Conservation (phyloP, 2,329 filamentous ascomycete genomes). For the Myriosclerotinia scirpicola region DNA sequence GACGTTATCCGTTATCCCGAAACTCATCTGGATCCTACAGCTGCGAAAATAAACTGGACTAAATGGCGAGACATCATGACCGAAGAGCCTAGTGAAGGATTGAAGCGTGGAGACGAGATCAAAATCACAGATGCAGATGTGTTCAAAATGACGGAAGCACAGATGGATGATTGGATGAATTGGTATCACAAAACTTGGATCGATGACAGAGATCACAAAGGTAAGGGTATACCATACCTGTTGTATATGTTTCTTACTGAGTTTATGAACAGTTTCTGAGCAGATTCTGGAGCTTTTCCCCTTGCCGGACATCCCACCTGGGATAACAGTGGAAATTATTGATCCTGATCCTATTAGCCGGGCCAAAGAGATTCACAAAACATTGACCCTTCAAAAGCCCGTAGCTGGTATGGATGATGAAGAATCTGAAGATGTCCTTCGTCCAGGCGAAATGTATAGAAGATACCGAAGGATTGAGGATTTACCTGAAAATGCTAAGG, state of each 20-base stretch:
- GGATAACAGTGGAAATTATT: slow-evolving; percentile 33
- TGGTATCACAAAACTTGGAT: slow-evolving; percentile 73
- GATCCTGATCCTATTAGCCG: slow-evolving; percentile 28
- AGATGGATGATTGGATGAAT: slow-evolving; percentile 74
- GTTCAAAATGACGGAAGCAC: slow-evolving; percentile 57
- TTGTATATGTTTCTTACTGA: slow-evolving; percentile 13
- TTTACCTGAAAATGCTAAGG: slow-evolving; percentile 45
- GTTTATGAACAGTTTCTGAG: slow-evolving; percentile 35
- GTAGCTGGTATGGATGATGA: slow-evolving; percentile 30
- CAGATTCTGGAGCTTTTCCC: slow-evolving; percentile 43
- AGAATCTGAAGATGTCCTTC: slow-evolving; percentile 28
- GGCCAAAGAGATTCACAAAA: slow-evolving; percentile 35
- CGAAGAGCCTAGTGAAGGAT: slow-evolving; percentile 36
- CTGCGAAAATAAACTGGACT: slow-evolving; percentile 68
- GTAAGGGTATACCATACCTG: slow-evolving; percentile 35
- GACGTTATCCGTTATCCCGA: slow-evolving; percentile 51
- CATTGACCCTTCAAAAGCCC: slow-evolving; percentile 35
- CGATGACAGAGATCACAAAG: slow-evolving; percentile 46
- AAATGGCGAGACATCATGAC: slow-evolving; percentile 60
- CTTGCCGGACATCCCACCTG: slow-evolving; percentile 32
- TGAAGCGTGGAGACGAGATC: slow-evolving; percentile 49
- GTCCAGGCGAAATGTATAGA: slow-evolving; percentile 42
- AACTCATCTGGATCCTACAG: slow-evolving; percentile 55
- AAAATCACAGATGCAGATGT: slow-evolving; percentile 62
- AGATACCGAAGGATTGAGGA: slow-evolving; percentile 46